Evolutionary conservation across 164 flowering plant genomes (phyloP).

Genomic region (Piper betle): DNA sequence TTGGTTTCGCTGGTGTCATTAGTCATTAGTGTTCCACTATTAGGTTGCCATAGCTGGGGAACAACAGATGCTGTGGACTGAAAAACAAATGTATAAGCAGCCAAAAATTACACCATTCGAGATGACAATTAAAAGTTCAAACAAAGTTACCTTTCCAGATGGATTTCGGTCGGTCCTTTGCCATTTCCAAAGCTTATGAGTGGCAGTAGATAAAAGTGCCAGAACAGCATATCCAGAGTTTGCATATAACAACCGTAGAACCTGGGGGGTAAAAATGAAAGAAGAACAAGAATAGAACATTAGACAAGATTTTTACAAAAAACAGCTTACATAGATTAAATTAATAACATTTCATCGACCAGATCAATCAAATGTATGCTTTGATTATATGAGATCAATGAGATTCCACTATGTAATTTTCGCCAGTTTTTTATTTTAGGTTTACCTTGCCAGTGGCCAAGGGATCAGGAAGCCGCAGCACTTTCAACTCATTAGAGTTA

Average conservation of each 20-base stretch:
- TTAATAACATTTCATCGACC: no score
- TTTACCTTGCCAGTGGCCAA: slow-evolving; percentile 14
- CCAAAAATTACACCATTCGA: not conserved
- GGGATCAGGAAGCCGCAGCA: slow-evolving; percentile 10
- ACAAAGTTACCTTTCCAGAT: slow-evolving; percentile 33
- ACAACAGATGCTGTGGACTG: slow-evolving; percentile 49
- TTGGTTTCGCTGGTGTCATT: slow-evolving; percentile 38
- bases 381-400: no score
- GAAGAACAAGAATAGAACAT: not conserved
- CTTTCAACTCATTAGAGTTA: slow-evolving; percentile 10
- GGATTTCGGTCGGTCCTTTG: slow-evolving; percentile 48
- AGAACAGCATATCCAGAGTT: slow-evolving; percentile 49
- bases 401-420: no score
- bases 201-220: slow-evolving; percentile 50
- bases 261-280: slow-evolving; percentile 14
- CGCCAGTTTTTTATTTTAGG: no score
- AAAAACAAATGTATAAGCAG: not conserved
- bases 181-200: slow-evolving; percentile 79
- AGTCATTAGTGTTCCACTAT: slow-evolving; percentile 53
- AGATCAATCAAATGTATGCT: no score
- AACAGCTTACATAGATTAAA: no score
- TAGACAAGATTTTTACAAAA: not conserved
- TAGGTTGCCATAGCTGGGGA: slow-evolving; percentile 64
- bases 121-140: not conserved
- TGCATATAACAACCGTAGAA: slow-evolving; percentile 42